Conservation (phyloP, 2,329 filamentous ascomycete species). For the Aspergillus pseudotamarii region DNA sequence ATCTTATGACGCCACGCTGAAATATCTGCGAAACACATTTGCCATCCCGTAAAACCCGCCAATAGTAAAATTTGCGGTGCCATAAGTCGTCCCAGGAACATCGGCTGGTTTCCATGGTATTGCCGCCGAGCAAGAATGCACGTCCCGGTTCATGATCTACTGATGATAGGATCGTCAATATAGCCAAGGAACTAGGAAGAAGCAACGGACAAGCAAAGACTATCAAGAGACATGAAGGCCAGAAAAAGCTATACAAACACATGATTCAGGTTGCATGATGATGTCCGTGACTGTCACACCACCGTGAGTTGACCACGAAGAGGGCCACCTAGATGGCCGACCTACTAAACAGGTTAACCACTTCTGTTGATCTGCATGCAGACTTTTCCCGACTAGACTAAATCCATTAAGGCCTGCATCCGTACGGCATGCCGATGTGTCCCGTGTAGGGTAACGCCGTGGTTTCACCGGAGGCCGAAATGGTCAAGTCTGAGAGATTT, state of each 20-base stretch:
- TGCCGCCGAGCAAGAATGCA: neutral
- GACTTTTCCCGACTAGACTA: neutral
- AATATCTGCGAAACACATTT: neutral
- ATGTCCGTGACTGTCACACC: neutral
- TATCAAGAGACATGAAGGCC: neutral
- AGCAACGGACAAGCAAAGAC: neutral
- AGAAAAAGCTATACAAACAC: neutral
- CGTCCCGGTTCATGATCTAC: neutral
- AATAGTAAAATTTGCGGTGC: neutral
- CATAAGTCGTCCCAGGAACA: neutral
- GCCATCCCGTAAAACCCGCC: neutral
- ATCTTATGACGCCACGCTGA: slow-evolving; percentile 1
- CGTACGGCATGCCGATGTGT: slow-evolving; percentile 14
- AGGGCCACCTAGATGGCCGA: neutral
- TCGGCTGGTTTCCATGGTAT: neutral
- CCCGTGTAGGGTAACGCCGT: slow-evolving; percentile 4
- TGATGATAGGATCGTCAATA: neutral
- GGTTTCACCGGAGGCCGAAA: slow-evolving; percentile 16
- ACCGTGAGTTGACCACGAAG: neutral
- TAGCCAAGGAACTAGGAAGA: neutral
- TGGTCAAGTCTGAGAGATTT: slow-evolving; percentile 1
- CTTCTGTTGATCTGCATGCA: slow-evolving; percentile 6
- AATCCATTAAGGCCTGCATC: neutral
- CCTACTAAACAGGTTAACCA: neutral
- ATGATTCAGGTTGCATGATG: slow-evolving; percentile 1